Conservation (phyloP, 306 rosid genomes). For the Senna siamea region DNA sequence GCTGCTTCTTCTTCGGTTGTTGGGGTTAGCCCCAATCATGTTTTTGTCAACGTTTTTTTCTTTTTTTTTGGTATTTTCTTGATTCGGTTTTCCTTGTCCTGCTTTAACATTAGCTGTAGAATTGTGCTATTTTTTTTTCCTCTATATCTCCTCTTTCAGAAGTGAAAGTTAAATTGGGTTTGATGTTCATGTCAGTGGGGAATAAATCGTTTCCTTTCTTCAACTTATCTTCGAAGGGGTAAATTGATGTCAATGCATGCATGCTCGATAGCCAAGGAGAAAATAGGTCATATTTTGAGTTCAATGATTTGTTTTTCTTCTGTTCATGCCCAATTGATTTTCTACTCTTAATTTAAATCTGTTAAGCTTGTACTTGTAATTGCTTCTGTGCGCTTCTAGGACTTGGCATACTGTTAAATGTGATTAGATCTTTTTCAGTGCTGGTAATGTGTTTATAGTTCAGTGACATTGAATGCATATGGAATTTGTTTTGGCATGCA, state of each 20-base stretch:
- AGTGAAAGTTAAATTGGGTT: slow-evolving; percentile 23
- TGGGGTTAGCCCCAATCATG: background rate
- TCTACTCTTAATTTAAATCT: background rate
- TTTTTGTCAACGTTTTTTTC: background rate
- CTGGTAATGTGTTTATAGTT: slow-evolving; percentile 17
- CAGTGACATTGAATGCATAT: slow-evolving; percentile 1
- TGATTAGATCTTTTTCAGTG: slow-evolving; percentile 11
- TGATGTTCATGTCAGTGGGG: slow-evolving; percentile 18
- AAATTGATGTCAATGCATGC: slow-evolving; percentile 24
- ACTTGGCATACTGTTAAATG: slow-evolving; percentile 5
- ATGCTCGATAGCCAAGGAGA: slow-evolving; percentile 13
- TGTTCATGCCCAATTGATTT: slow-evolving; percentile 12
- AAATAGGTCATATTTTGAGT: slow-evolving; percentile 23
- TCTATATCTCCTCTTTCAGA: background rate
- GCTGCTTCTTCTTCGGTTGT: background rate
- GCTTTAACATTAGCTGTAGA: background rate
- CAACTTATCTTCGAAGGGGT: slow-evolving; percentile 3
- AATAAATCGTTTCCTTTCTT: slow-evolving; percentile 14
- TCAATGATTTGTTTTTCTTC: slow-evolving; percentile 36
- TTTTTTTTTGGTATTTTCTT: background rate
- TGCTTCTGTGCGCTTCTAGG: background rate
- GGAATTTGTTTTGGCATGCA: slow-evolving; percentile 3
- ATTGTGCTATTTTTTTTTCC: slow-evolving; percentile 18
- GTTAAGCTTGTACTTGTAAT: background rate
- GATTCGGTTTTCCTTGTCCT: background rate